Evolutionary conservation across 306 rosid species (phyloP).

Genomic region (Cajanus cajan): DNA sequence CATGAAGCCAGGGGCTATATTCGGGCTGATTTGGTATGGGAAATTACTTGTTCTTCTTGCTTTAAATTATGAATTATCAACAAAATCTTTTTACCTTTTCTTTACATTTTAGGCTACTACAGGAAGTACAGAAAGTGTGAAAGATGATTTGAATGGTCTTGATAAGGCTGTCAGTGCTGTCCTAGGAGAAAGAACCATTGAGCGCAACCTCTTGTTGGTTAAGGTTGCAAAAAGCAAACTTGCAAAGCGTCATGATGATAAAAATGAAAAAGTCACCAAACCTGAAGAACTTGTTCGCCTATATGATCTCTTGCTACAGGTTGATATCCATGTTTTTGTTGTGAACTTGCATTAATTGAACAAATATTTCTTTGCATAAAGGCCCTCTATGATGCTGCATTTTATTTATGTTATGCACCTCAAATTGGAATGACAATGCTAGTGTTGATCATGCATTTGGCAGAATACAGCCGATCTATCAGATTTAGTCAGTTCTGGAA

Average conservation of each 20-base stretch:
- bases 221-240: constrained; percentile 88
- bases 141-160: constrained; percentile 93
- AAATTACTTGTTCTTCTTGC: constrained; percentile 26
- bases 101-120: constrained; percentile 67
- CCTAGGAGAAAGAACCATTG: constrained; percentile 90
- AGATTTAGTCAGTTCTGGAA: constrained; percentile 91
- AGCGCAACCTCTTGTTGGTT: constrained; percentile 87
- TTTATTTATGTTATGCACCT: constrained; percentile 14
- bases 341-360: constrained; percentile 14
- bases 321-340: constrained; percentile 33
- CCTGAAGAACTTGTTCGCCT: constrained; percentile 99
- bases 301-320: constrained; percentile 89
- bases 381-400: not conserved
- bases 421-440: constrained; percentile 31
- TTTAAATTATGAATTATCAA: constrained; percentile 14
- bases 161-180: constrained; percentile 97
- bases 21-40: constrained; percentile 92
- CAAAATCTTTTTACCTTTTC: not conserved
- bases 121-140: constrained; percentile 80
- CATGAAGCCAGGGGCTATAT: constrained; percentile 91
- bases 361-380: constrained; percentile 12
- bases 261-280: constrained; percentile 89
- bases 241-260: constrained; percentile 70
- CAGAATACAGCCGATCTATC: constrained; percentile 94
- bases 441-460: constrained; percentile 34